These are phyloP conservation scores for Sarcomyxa edulis DNA, from an alignment of 768 basidiomycete genomes.

Conservation along the genomic window DNA sequence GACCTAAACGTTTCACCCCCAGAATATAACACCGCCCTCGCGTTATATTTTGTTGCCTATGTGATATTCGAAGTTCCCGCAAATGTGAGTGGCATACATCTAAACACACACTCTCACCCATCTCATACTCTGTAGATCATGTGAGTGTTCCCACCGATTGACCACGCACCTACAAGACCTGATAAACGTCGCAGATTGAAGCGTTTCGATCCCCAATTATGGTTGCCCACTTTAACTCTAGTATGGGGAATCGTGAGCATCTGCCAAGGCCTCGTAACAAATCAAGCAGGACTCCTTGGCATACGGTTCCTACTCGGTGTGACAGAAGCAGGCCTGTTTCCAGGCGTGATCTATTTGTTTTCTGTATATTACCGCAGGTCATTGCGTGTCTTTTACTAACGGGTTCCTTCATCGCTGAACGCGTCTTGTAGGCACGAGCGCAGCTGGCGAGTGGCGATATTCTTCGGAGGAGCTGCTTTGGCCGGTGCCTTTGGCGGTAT, in stretches of 20 bases:
- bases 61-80: slow-evolving; percentile 56
- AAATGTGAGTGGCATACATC: slow-evolving; percentile 39
- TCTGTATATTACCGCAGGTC: slow-evolving; percentile 53
- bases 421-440: slow-evolving; percentile 41
- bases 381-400: neutral
- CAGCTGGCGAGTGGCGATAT: slow-evolving; percentile 56
- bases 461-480: slow-evolving; percentile 57
- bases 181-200: slow-evolving; percentile 36
- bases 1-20: slow-evolving; percentile 45
- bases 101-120: neutral
- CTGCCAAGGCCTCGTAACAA: slow-evolving; percentile 49
- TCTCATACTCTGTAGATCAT: slow-evolving; percentile 28
- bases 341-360: slow-evolving; percentile 53
- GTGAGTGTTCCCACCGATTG: slow-evolving; percentile 17
- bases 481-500: slow-evolving; percentile 61
- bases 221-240: slow-evolving; percentile 57
- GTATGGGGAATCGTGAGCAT: slow-evolving; percentile 53
- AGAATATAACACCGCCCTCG: slow-evolving; percentile 53
- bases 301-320: slow-evolving; percentile 51
- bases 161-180: neutral
- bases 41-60: slow-evolving; percentile 58
- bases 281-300: slow-evolving; percentile 48
- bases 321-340: slow-evolving; percentile 57
- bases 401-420: neutral
- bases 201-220: slow-evolving; percentile 51